phyloP scores from a whole-genome alignment of 768 basidiomycete species.

The Rossbeevera mucosa region DNA sequence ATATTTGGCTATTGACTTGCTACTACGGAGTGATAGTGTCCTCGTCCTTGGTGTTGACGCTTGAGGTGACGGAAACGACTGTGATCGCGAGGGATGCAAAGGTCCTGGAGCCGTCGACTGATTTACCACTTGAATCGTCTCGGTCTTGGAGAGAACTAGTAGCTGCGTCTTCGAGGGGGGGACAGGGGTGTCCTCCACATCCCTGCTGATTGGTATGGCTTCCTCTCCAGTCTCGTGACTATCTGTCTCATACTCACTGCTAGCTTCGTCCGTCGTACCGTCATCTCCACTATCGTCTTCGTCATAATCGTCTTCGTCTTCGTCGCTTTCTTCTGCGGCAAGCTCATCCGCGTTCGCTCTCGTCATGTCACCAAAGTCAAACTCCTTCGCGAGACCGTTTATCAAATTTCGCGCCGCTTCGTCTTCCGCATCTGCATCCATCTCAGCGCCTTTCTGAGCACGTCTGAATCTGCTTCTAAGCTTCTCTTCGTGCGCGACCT shows the following conservation, averaged over 20 bases:
- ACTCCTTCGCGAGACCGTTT: conserved; percentile 72
- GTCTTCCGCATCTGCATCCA: conserved; percentile 64
- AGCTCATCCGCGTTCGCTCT: conserved; percentile 76
- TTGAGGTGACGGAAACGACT: conserved; percentile 6
- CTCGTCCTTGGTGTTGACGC: conserved; percentile 16
- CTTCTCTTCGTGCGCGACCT: conserved; percentile 89
- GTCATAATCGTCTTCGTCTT: conserved; percentile 35
- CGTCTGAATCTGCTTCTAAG: conserved; percentile 80
- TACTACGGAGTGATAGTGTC: conserved; percentile 44
- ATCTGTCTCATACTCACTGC: conserved; percentile 34
- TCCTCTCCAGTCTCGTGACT: conserved; percentile 13
- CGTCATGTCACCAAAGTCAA: conserved; percentile 77
- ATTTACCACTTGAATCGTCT: not conserved
- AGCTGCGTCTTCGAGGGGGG: not conserved
- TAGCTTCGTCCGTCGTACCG: conserved; percentile 35
- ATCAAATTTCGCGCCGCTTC: conserved; percentile 80
- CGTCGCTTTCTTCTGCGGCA: conserved; percentile 66
- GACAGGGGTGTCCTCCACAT: not conserved
- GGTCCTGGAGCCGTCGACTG: not conserved
- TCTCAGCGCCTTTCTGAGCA: conserved; percentile 38
- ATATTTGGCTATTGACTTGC: conserved; percentile 37
- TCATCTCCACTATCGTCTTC: conserved; percentile 41
- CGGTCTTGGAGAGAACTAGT: not conserved
- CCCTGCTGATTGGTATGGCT: conserved; percentile 9
- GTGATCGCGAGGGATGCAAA: not conserved